These are phyloP conservation scores for Schizosaccharomyces versatilis DNA, from an alignment of 1,139 yeast species.

Conservation along the genomic window DNA sequence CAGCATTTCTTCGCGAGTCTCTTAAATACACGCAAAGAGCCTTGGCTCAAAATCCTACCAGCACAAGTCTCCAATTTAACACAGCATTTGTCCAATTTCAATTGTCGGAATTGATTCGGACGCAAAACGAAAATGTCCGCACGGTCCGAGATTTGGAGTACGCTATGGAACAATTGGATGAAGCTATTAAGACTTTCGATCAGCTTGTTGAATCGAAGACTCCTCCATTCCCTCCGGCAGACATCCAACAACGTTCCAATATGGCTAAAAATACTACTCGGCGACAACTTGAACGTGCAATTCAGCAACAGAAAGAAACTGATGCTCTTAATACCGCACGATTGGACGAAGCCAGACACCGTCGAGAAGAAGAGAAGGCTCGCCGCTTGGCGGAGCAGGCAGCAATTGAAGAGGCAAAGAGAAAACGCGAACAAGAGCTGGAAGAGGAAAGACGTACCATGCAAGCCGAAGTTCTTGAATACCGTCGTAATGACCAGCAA, in stretches of 20 bases:
- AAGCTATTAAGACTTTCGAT: conserved; percentile 40
- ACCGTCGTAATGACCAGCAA: neutral
- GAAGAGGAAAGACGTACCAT: conserved; percentile 8
- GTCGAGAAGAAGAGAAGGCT: conserved; percentile 4
- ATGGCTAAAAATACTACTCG: conserved; percentile 61
- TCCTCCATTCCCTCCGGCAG: conserved; percentile 59
- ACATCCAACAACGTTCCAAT: conserved; percentile 61
- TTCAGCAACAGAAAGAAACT: conserved; percentile 50
- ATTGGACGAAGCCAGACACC: conserved; percentile 5
- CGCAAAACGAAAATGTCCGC: conserved; percentile 38
- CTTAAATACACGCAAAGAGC: conserved; percentile 32
- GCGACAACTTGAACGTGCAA: conserved; percentile 45
- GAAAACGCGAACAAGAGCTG: conserved; percentile 5
- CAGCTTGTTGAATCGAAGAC: conserved; percentile 36
- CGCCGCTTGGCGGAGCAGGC: conserved; percentile 7
- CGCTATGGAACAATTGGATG: conserved; percentile 36
- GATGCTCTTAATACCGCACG: conserved; percentile 22
- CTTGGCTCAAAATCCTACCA: conserved; percentile 17
- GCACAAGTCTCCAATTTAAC: conserved; percentile 43
- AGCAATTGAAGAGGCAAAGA: conserved; percentile 6
- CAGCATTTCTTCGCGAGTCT: conserved; percentile 37
- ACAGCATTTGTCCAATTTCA: conserved; percentile 71
- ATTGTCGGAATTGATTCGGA: conserved; percentile 60
- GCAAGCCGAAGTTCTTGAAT: conserved; percentile 5
- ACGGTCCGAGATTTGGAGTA: conserved; percentile 37